A percentile compares a stretch with the other conserved stretches of the same genome.
These are phyloP conservation scores for Cucurbita moschata DNA, from an alignment of 306 rosid species.

Conservation along the genomic window DNA sequence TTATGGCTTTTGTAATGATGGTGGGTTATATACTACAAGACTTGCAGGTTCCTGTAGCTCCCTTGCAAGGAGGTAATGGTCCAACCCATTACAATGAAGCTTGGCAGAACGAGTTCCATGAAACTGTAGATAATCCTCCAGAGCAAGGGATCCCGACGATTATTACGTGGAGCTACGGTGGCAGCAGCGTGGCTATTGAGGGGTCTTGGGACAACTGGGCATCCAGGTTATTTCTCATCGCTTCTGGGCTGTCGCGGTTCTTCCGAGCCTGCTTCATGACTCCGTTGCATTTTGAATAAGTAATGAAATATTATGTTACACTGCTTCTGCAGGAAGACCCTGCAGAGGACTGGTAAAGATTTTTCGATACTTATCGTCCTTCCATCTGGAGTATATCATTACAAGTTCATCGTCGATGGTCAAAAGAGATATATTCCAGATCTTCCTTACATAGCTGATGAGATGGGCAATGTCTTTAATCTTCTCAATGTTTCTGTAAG, in stretches of 20 bases:
- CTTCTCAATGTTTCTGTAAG: constrained; percentile 75
- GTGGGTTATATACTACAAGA: constrained; percentile 10
- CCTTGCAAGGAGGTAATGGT: constrained; percentile 51
- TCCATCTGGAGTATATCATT: constrained; percentile 70
- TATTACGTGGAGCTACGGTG: constrained; percentile 73
- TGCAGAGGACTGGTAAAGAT: constrained; percentile 85
- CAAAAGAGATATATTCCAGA: constrained; percentile 67
- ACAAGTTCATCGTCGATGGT: constrained; percentile 75
- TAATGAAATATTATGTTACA: neutral
- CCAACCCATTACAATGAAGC: constrained; percentile 29
- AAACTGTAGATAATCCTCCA: constrained; percentile 33
- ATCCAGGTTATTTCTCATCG: constrained; percentile 38
- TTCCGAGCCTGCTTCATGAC: neutral
- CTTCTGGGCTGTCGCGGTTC: neutral
- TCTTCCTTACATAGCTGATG: constrained; percentile 56
- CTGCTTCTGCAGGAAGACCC: constrained; percentile 35
- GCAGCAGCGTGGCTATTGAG: constrained; percentile 60
- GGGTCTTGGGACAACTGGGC: constrained; percentile 96
- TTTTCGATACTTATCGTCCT: constrained; percentile 55
- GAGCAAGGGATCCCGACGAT: constrained; percentile 63
- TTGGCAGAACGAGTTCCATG: constrained; percentile 39
- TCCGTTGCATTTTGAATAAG: neutral
- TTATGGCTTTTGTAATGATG: constrained; percentile 10
- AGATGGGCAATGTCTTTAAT: constrained; percentile 64
- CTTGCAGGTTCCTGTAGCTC: constrained; percentile 77